These are phyloP conservation scores for Verticillium longisporum DNA, from an alignment of 2,329 filamentous ascomycete genomes.

Conservation along the genomic window DNA sequence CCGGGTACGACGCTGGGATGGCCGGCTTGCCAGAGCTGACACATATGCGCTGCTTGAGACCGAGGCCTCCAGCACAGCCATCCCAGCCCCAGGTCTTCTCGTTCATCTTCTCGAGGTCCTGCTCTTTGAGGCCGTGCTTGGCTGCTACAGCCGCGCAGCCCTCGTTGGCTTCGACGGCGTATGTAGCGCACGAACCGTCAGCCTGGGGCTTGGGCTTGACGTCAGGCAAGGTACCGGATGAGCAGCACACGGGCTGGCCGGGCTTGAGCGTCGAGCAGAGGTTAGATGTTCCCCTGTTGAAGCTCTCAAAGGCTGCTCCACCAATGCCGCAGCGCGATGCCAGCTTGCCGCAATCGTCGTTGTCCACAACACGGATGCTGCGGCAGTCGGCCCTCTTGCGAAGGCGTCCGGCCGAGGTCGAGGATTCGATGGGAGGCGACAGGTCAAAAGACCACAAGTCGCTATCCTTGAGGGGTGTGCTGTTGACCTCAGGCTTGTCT, in stretches of 20 bases:
- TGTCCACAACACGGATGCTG: constrained; percentile 22
- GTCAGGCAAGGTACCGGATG: constrained; percentile 24
- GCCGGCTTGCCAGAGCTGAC: constrained; percentile 24
- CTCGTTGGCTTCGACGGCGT: constrained; percentile 22
- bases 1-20: constrained; percentile 21
- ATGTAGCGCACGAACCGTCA: constrained; percentile 26
- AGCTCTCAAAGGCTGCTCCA: background rate
- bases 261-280: constrained; percentile 18
- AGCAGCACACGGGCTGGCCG: constrained; percentile 29
- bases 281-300: constrained; percentile 16
- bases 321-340: constrained; percentile 9
- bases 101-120: constrained; percentile 29
- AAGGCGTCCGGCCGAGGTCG: background rate
- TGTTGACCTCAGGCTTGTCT: background rate
- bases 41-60: constrained; percentile 21
- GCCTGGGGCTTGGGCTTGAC: constrained; percentile 22
- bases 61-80: constrained; percentile 19
- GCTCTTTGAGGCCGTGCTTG: constrained; percentile 23
- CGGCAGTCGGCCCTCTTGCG: constrained; percentile 12
- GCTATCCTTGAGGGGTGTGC: background rate
- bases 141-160: constrained; percentile 17
- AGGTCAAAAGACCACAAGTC: background rate
- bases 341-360: constrained; percentile 28
- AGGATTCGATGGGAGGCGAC: background rate
- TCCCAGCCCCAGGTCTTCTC: constrained; percentile 30